Conservation (phyloP, 331 rosid genomes). For the Saraca asoca region DNA sequence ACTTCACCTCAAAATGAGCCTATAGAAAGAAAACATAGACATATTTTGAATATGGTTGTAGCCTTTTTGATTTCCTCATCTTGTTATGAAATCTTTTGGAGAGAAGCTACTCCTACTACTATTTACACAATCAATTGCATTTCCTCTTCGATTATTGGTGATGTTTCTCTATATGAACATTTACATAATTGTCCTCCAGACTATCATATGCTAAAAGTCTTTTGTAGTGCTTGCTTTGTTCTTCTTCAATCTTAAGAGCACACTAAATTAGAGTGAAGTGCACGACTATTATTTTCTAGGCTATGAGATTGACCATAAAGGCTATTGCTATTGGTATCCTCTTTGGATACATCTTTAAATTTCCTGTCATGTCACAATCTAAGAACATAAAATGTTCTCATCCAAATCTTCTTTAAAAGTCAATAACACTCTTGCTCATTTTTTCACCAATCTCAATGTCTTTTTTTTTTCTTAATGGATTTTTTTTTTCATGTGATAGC, state of each 20-base stretch:
- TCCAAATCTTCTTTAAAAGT: no score
- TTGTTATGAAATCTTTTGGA: background rate
- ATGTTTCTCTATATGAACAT: background rate
- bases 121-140: no score
- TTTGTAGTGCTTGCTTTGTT: slow-evolving; percentile 11
- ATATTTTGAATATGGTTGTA: background rate
- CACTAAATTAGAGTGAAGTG: background rate
- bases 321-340: background rate
- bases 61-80: background rate
- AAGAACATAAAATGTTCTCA: background rate
- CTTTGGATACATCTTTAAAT: no score
- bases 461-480: no score
- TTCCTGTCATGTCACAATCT: background rate
- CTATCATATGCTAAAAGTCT: background rate
- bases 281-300: background rate
- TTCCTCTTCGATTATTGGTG: no score
- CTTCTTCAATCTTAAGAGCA: background rate
- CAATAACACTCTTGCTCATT: no score
- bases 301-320: background rate
- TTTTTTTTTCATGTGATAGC: no score
- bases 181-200: background rate
- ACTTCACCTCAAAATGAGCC: slow-evolving; percentile 14
- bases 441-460: no score
- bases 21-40: slow-evolving; percentile 2
- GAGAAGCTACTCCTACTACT: background rate